phyloP scores from a whole-genome alignment of 345 rosid genomes.

The Dimocarpus longan region DNA sequence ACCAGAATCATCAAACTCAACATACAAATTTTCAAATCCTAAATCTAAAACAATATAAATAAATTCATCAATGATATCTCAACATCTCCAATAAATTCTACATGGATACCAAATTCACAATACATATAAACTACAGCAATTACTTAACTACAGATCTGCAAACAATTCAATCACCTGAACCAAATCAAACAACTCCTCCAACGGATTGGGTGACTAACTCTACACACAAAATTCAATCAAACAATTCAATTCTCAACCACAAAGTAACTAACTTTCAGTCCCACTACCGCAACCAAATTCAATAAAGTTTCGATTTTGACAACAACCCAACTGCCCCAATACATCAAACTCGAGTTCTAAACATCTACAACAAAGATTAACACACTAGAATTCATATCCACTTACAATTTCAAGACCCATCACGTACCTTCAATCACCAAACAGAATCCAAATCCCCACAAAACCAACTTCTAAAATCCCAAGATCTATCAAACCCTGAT shows the following conservation, averaged over 20 bases:
- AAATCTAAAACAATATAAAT: not conserved
- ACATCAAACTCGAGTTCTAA: not conserved
- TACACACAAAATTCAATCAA: not conserved
- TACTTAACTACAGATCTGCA: not conserved
- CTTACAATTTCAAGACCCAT: slow-evolving; percentile 20
- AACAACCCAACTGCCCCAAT: not conserved
- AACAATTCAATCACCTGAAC: not conserved
- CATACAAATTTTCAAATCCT: not conserved
- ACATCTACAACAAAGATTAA: not conserved
- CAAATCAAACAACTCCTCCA: not conserved
- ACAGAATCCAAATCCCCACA: slow-evolving; percentile 17
- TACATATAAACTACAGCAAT: not conserved
- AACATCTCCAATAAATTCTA: not conserved
- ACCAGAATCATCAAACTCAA: not conserved
- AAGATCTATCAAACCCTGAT: slow-evolving; percentile 26
- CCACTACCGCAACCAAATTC: not conserved
- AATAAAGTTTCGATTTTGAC: not conserved
- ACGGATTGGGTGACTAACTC: not conserved
- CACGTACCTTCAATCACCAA: not conserved
- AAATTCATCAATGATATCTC: not conserved
- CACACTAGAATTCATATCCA: not conserved
- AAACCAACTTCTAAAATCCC: not conserved
- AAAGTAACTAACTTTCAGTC: not conserved
- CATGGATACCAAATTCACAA: not conserved
- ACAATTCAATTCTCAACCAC: not conserved